Conservation (phyloP, 345 rosid genomes). For the Balakata baccata region DNA sequence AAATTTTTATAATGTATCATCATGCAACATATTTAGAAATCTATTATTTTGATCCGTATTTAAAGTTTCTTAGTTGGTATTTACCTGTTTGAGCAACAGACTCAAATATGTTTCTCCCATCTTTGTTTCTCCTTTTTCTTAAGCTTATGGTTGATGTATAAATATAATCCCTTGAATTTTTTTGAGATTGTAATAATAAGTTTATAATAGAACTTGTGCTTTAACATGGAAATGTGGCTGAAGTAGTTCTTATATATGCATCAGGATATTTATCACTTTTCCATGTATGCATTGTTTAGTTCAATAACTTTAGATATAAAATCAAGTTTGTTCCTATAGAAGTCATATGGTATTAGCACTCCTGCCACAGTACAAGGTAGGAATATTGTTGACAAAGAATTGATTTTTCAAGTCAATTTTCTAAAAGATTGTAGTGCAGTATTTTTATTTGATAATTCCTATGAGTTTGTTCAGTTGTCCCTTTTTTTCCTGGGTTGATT, state of each 20-base stretch:
- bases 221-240: background rate
- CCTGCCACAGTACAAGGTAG: background rate
- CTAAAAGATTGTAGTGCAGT: background rate
- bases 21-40: background rate
- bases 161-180: background rate
- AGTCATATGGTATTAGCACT: background rate
- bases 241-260: background rate
- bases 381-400: too few relatives aligned
- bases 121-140: background rate
- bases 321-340: background rate
- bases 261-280: background rate
- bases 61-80: too few relatives aligned
- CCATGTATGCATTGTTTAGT: background rate
- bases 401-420: background rate
- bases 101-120: background rate
- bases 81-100: background rate
- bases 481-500: background rate
- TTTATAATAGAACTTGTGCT: background rate
- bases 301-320: background rate
- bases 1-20: background rate
- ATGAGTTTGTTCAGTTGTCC: background rate
- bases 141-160: background rate
- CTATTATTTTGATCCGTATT: background rate
- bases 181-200: background rate
- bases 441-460: background rate